These are phyloP conservation scores for Ehretia macrophylla DNA, from an alignment of 257 asterid genomes.

Conservation along the genomic window DNA sequence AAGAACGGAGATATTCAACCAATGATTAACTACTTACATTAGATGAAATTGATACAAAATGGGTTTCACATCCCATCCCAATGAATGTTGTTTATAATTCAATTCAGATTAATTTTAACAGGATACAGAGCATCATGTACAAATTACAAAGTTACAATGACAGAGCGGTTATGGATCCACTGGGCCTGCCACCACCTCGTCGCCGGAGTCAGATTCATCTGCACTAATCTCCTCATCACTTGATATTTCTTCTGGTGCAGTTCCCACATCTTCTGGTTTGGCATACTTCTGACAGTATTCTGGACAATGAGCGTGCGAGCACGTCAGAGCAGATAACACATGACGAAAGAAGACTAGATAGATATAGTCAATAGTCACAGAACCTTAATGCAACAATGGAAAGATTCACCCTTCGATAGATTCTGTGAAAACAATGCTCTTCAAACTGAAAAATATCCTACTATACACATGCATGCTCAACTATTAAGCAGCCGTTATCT, in stretches of 20 bases:
- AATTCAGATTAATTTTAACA: constrained; percentile 18
- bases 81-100: constrained; percentile 26
- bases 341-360: neutral
- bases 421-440: no score
- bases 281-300: constrained; percentile 91
- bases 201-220: constrained; percentile 63
- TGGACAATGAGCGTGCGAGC: constrained; percentile 19
- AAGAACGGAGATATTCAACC: neutral
- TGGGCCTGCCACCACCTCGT: constrained; percentile 64
- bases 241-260: constrained; percentile 46
- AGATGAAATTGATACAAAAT: constrained; percentile 12
- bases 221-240: constrained; percentile 86
- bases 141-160: constrained; percentile 13
- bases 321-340: neutral
- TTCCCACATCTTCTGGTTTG: constrained; percentile 85
- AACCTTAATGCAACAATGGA: neutral
- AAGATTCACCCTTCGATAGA: neutral
- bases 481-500: no score
- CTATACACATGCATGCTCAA: no score
- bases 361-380: neutral
- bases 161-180: constrained; percentile 54
- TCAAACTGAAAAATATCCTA: no score
- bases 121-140: constrained; percentile 35
- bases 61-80: constrained; percentile 38
- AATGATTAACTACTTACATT: constrained; percentile 33